Conservation (phyloP, 805 yeast genomes). For the Candida koratica region DNA sequence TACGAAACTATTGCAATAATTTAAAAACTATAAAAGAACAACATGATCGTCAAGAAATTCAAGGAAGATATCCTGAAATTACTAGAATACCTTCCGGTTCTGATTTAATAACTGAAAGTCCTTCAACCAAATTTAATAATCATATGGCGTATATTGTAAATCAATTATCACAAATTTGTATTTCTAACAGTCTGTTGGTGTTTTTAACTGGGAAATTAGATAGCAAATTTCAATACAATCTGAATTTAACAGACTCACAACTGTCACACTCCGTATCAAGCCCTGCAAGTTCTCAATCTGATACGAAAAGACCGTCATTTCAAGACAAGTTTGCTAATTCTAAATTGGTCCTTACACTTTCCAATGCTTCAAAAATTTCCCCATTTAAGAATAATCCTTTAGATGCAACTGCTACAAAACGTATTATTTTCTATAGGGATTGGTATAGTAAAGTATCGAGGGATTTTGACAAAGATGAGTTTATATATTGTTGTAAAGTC, state of each 20-base stretch:
- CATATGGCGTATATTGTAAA: constrained; percentile 28
- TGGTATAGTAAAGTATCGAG: constrained; percentile 24
- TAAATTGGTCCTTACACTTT: constrained; percentile 9
- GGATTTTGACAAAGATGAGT: constrained; percentile 1
- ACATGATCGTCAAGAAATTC: constrained; percentile 18
- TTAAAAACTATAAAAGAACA: constrained; percentile 20
- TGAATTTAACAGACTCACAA: background rate
- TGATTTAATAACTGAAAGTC: constrained; percentile 27
- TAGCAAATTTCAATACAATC: constrained; percentile 19
- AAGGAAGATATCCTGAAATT: constrained; percentile 21
- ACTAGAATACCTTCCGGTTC: constrained; percentile 29
- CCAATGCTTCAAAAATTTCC: constrained; percentile 4
- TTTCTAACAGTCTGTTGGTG: constrained; percentile 22
- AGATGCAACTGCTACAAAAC: constrained; percentile 21
- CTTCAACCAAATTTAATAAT: constrained; percentile 26
- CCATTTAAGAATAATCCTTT: constrained; percentile 5
- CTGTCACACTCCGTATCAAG: background rate
- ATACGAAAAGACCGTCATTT: constrained; percentile 1
- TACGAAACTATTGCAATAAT: constrained; percentile 29
- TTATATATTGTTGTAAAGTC: constrained; percentile 6
- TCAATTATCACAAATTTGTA: constrained; percentile 21
- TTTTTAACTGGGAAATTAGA: constrained; percentile 31
- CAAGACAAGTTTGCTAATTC: constrained; percentile 7
- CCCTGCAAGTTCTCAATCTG: background rate
- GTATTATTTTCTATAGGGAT: constrained; percentile 32